Evolutionary conservation across 2,329 filamentous ascomycete species (phyloP), one percentile per base, ranked within the genome.

Genomic region (Fusarium torreyae): DNA sequence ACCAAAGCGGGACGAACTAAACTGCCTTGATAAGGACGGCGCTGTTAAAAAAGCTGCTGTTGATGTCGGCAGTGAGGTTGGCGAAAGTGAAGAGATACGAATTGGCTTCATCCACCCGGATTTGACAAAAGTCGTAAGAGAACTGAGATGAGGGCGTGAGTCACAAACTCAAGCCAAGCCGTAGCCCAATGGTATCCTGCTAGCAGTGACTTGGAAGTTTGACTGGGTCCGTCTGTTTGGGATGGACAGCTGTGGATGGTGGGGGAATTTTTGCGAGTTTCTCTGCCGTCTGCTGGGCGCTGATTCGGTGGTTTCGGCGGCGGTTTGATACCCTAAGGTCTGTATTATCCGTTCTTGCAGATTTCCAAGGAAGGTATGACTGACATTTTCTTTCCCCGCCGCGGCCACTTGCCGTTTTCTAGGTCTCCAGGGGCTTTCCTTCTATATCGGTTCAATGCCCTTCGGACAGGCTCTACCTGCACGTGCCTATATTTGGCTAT

Each of bases 41-140:
- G 63, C 68, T 54, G 57, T 44, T 49, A 64, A 57, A 51, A 66
- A 49, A 18, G 46, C 28, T 53, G 28, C 24, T 60, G 43, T 43
- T 48, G 44, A 18, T 53, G 46, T 42, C 51, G 55, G 43, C 20
- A 57, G 36, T 43, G 71, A 71, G 49, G 63, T 63, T 68, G 53
- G 44, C 51, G 62, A 63, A 49, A 66, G 51, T 63, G 70, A 59
- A 38, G 50, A 44, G 46, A 72, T 57, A 61, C 70, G 73, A 71
- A 75, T 73, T 74, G 71, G 68, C 73, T 75, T 75, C 73, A 75
- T 75, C 73, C 73, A 75, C 68, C 51, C 68, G 63, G 69, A 54
- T 56, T 71, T 61, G 38, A 56, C 18, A 56, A 66, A 60, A 61
- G 66, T 59, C 43, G 63, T 63, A 57, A 42, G 63, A 50, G 63